Evolutionary conservation across 805 yeast species (phyloP).

Genomic region (Metschnikowia dekortorum): DNA sequence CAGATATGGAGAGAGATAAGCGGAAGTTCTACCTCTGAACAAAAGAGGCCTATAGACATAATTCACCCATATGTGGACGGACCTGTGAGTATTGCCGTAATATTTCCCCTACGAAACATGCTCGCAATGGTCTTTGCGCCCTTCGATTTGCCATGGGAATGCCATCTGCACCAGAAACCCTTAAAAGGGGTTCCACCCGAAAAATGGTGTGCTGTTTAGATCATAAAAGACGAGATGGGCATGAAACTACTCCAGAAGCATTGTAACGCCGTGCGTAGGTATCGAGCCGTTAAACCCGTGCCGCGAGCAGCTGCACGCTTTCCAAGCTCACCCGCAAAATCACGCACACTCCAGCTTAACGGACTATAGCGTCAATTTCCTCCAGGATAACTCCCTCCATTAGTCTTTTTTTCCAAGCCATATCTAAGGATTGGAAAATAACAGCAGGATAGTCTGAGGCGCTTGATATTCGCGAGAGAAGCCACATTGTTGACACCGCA

Average conservation of each 20-base stretch:
- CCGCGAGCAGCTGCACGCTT: conserved; percentile 2
- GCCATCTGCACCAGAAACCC: too few species aligned
- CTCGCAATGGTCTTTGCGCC: too few species aligned
- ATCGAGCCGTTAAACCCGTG: conserved; percentile 1
- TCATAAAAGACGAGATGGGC: too few species aligned
- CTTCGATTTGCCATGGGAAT: too few species aligned
- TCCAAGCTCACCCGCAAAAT: conserved; percentile 4
- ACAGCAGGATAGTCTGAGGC: background rate
- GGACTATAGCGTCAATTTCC: background rate
- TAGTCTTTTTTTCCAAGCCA: background rate
- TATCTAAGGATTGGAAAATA: background rate
- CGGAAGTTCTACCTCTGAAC: conserved; percentile 75
- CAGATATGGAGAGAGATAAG: conserved; percentile 96
- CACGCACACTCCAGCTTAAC: background rate
- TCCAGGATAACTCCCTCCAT: background rate
- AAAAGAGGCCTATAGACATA: background rate
- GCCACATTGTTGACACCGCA: background rate
- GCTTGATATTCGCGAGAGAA: background rate
- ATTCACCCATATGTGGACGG: background rate
- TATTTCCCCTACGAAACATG: background rate
- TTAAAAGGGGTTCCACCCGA: too few species aligned
- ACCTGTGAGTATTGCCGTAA: background rate
- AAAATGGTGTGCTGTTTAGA: too few species aligned
- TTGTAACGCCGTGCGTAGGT: background rate
- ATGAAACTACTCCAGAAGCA: background rate